Conservation (phyloP, 179 eudicot genomes). For the Corrigiola litoralis region DNA sequence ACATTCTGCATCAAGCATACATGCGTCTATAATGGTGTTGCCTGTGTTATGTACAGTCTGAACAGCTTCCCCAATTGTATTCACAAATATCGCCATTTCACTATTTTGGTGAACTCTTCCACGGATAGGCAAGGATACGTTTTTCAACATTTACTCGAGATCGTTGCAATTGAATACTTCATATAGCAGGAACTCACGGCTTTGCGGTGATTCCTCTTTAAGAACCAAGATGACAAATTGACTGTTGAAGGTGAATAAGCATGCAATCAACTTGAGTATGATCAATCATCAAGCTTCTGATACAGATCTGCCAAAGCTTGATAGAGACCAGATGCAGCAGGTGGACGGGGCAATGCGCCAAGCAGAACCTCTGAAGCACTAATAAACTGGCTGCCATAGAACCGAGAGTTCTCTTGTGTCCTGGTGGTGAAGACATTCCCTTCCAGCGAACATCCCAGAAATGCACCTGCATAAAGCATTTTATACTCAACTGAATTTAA, state of each 20-base stretch:
- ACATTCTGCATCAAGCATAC: too few relatives aligned
- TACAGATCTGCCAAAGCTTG: constrained; percentile 49
- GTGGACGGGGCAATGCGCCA: constrained; percentile 62
- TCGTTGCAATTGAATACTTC: neutral
- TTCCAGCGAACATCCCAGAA: constrained; percentile 61
- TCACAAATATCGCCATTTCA: too few relatives aligned
- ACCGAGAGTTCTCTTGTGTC: constrained; percentile 44
- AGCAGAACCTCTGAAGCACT: constrained; percentile 49
- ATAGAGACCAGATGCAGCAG: constrained; percentile 61
- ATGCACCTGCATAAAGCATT: constrained; percentile 45
- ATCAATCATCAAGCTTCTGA: constrained; percentile 37
- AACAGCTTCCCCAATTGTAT: too few relatives aligned
- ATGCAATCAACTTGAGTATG: neutral
- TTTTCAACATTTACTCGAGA: too few relatives aligned
- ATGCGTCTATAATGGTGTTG: too few relatives aligned
- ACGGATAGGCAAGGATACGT: too few relatives aligned
- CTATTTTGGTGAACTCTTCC: too few relatives aligned
- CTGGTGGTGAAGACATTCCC: constrained; percentile 63
- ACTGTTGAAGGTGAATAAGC: neutral
- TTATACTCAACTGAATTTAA: neutral
- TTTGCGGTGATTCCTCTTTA: too few relatives aligned
- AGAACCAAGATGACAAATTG: too few relatives aligned
- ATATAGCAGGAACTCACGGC: too few relatives aligned
- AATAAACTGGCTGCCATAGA: constrained; percentile 59
- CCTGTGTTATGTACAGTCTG: neutral